phyloP scores from a whole-genome alignment of 768 basidiomycete species.

The Tylopilus sp. region DNA sequence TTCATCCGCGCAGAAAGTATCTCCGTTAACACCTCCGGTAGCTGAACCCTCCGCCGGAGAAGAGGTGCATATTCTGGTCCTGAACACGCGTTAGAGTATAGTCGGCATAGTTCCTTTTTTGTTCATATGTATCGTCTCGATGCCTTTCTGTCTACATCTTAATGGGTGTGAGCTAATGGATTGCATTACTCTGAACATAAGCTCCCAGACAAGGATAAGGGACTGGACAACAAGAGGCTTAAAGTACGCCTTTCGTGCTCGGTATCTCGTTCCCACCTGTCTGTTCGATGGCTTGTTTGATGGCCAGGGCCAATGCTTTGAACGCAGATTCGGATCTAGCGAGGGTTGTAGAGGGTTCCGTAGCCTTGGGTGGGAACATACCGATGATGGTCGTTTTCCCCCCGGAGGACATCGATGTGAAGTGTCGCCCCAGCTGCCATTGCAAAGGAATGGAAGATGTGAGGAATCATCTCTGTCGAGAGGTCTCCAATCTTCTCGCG shows the following conservation, averaged over 20 bases:
- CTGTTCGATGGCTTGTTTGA: conserved; percentile 87
- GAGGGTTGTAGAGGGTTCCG: neutral
- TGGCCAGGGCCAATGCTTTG: conserved; percentile 95
- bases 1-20: neutral
- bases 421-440: conserved; percentile 92
- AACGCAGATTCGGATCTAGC: conserved; percentile 93
- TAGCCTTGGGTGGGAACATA: conserved; percentile 33
- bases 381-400: conserved; percentile 98
- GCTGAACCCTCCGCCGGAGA: conserved; percentile 81
- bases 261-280: conserved; percentile 91
- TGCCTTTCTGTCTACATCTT: neutral
- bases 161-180: neutral
- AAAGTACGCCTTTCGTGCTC: conserved; percentile 94
- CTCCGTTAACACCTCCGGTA: conserved; percentile 26
- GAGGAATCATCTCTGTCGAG: conserved; percentile 97
- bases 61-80: conserved; percentile 81
- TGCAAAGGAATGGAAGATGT: conserved; percentile 97
- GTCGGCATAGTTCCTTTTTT: conserved; percentile 2
- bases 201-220: neutral
- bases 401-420: conserved; percentile 90
- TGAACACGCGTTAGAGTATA: conserved; percentile 21
- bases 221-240: conserved; percentile 5
- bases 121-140: conserved; percentile 19
- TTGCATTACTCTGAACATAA: neutral
- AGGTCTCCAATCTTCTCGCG: conserved; percentile 93